Evolutionary conservation across 768 basidiomycete species (phyloP).

Genomic region (Russula virescens): DNA sequence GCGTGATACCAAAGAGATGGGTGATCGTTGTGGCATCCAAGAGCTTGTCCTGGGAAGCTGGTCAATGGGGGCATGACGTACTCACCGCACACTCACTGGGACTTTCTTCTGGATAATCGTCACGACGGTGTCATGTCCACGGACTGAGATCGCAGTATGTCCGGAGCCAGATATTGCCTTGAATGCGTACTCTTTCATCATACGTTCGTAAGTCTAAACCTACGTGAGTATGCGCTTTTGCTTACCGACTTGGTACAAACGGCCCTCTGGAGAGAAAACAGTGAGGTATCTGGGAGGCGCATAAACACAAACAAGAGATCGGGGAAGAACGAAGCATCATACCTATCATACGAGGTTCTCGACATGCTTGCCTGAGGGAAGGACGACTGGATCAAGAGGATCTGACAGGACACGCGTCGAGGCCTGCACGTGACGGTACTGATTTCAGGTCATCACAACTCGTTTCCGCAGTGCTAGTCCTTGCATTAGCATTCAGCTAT

Average conservation of each 20-base stretch:
- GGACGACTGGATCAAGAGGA: too few species aligned
- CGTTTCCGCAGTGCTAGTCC: too few species aligned
- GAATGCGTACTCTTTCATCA: constrained; percentile 89
- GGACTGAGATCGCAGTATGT: constrained; percentile 86
- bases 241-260: constrained; percentile 97
- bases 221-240: constrained; percentile 9
- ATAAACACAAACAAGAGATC: background rate
- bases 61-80: background rate
- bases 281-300: constrained; percentile 72
- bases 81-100: constrained; percentile 48
- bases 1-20: constrained; percentile 93
- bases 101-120: constrained; percentile 99
- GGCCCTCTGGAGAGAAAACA: constrained; percentile 95
- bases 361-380: constrained; percentile 54
- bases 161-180: constrained; percentile 98
- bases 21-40: constrained; percentile 92
- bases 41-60: constrained; percentile 76
- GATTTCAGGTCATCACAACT: too few species aligned
- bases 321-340: background rate
- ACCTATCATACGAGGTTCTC: constrained; percentile 92
- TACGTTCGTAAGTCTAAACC: background rate
- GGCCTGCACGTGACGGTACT: too few species aligned
- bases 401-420: too few species aligned
- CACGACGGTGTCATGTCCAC: constrained; percentile 92
- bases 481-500: constrained; percentile 30